Base-by-base conservation (phyloP, 2,329 filamentous ascomycete genomes). In the Alternaria sp. region DNA sequence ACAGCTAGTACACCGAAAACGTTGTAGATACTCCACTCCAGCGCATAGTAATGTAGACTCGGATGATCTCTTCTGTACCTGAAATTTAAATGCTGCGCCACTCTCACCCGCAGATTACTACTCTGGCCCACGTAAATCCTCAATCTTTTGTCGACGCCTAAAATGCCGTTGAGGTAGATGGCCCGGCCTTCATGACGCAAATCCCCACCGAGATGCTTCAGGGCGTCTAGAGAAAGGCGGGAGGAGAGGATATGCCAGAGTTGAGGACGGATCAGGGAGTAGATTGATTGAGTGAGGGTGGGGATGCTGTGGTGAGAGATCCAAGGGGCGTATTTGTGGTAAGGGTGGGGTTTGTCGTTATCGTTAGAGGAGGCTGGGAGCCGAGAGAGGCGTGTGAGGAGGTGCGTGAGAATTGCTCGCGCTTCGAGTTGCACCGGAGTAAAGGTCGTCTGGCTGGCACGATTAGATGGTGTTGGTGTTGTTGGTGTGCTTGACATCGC, bases 91-190 rank as follows among this genome's bases (percentile, higher is more conserved):
- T 80, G 78, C 58, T 80, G 73, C 1, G 66, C 69, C 9, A 74
- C 63, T 11, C 77, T 71, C 12, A 58, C 32, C 6, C 70, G 67
- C 2, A 79, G 59, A n/a, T 70, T 68, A 1, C n/a, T 64, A 1
- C 73, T 65, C 62, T 80, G 78, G 7, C 78, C 78, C 10, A 79
- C 62, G 61, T 80, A 79, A 9, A 73, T 54, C 6, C 77, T 69
- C 2, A 72, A 57, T 2, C 61, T 43, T 40, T 68, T 73, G 59
- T 77, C 73, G 0, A 74, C 61, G 0, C 75, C 73, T 0, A 73
- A 44, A 7, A 77, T 62, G 13, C 66, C 71, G 59, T 76, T 65
- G 6, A 77, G 56, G 43, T 78, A 79, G 17, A 78, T 57, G 17
- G 66, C 71, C 26, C 70, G 64, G 6, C 62, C 65, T 53, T 73